Evolutionary conservation across 2,329 filamentous ascomycete genomes (phyloP), one percentile per base, ranked within the genome.

Genomic region (Botrytis pseudocinerea): DNA sequence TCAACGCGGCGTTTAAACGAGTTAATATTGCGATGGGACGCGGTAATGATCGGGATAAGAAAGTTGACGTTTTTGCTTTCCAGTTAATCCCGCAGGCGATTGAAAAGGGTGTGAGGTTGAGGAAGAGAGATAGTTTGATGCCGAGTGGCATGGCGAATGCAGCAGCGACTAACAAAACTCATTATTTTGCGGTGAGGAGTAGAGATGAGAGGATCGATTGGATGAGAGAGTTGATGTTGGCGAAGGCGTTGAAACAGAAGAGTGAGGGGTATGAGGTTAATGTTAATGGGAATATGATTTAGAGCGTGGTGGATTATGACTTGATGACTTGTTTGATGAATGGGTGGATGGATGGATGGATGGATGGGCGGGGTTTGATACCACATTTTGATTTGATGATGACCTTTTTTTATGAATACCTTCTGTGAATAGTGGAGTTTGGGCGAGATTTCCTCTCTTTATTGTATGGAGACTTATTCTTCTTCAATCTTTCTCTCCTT

Each of bases 171-270:
- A 90, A 89, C 78, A 98, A 97, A 87, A 92, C 93, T 62, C 95
- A 98, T 80, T 94, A 98, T 81, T 98, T 98, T 81, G 93, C 95
- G 0, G 95, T 98, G 78, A 92, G 92, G 83, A 90, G 87, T 78
- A 89, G 94, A 22, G 93, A 98, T 80, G 93, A 98, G 81, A 89
- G 95, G 75, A 98, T 98, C 79, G 95, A 98, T 82, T 99, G 96
- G 96, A 97, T 97, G 93, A 87, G 93, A 71, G 93, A 97, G 86
- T 85, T 97, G 75, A 97, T 97, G 93, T 89, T 97, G 63, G 93
- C 93, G 71, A 96, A 96, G 85, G 93, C 93, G 28, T 85, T 94
- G 81, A 93, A 91, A 85, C 92, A 94, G 83, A 96, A 95, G 87
- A 90, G 89, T 64, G 91, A 94, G 78, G 93, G 93, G 28, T 95